These are phyloP conservation scores for Pycnococcus provasolii DNA, from an alignment of 139 green algal species.

Conservation along the genomic window DNA sequence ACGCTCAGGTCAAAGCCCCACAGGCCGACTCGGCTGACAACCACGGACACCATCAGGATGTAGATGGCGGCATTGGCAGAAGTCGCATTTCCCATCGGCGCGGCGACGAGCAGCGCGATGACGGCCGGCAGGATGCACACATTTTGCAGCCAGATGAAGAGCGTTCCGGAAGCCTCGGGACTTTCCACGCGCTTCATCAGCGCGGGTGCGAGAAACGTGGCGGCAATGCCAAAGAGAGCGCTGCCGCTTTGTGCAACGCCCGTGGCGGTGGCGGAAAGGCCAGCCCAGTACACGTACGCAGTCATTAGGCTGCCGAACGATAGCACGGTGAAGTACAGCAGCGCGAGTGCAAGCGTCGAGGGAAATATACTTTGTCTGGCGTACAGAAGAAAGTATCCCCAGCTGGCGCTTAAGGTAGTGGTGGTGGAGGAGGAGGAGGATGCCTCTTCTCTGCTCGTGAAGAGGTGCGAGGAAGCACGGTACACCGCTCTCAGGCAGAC, in stretches of 20 bases:
- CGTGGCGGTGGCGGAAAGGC: slow-evolving; percentile 50
- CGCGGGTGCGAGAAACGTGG: slow-evolving; percentile 36
- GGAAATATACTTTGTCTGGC: slow-evolving; percentile 41
- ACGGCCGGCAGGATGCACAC: slow-evolving; percentile 21
- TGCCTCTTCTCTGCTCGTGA: no score
- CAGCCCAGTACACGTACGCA: slow-evolving; percentile 48
- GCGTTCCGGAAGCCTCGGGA: background rate
- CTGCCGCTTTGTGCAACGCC: slow-evolving; percentile 43
- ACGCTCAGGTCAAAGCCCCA: slow-evolving; percentile 70
- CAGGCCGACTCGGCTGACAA: slow-evolving; percentile 54
- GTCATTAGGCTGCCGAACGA: slow-evolving; percentile 49
- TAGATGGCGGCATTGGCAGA: slow-evolving; percentile 1
- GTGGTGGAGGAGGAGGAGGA: no score
- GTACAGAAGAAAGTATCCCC: slow-evolving; percentile 42
- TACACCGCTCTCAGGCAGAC: no score
- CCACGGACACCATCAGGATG: slow-evolving; percentile 52
- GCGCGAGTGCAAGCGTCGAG: slow-evolving; percentile 52
- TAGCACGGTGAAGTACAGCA: slow-evolving; percentile 64
- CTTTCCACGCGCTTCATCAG: no score
- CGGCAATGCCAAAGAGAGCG: slow-evolving; percentile 48
- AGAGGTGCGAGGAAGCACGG: no score
- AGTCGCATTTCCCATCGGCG: no score
- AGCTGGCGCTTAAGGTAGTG: no score
- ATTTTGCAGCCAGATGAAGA: slow-evolving; percentile 8
- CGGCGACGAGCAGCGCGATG: slow-evolving; percentile 25